Evolutionary conservation across 2,329 filamentous ascomycete species (phyloP).

Genomic region (Colletotrichum sp.): DNA sequence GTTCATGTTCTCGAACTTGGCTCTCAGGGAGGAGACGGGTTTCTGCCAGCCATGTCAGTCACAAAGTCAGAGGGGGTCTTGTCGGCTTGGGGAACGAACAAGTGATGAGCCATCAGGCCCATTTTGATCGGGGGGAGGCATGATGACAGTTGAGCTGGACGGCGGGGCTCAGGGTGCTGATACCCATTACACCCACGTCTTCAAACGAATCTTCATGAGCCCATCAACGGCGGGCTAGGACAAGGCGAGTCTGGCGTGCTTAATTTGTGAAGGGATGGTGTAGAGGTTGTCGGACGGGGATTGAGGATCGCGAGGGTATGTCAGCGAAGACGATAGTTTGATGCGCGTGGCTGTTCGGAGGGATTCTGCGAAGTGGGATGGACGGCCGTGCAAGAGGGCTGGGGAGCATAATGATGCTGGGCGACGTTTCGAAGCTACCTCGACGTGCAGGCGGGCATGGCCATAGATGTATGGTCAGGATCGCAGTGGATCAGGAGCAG

Average conservation of each 20-base stretch:
- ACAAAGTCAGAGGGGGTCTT: neutral
- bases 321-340: neutral
- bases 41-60: slow-evolving; percentile 56
- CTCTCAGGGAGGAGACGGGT: slow-evolving; percentile 81
- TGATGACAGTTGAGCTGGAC: slow-evolving; percentile 25
- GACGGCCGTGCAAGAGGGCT: slow-evolving; percentile 19
- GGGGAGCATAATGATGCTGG: slow-evolving; percentile 23
- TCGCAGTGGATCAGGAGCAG: neutral
- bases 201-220: slow-evolving; percentile 25
- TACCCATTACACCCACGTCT: slow-evolving; percentile 41
- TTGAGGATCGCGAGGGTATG: neutral
- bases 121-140: slow-evolving; percentile 52
- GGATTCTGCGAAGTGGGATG: slow-evolving; percentile 14
- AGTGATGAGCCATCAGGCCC: slow-evolving; percentile 80
- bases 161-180: slow-evolving; percentile 32
- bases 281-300: neutral
- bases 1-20: slow-evolving; percentile 81
- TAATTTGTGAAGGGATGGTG: neutral
- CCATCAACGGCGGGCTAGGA: slow-evolving; percentile 8
- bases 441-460: slow-evolving; percentile 8
- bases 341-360: slow-evolving; percentile 7
- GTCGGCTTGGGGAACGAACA: slow-evolving; percentile 48
- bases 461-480: neutral
- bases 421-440: slow-evolving; percentile 13
- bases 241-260: neutral